Conservation (phyloP, 2,329 filamentous ascomycete genomes). For the Apiospora marii region DNA sequence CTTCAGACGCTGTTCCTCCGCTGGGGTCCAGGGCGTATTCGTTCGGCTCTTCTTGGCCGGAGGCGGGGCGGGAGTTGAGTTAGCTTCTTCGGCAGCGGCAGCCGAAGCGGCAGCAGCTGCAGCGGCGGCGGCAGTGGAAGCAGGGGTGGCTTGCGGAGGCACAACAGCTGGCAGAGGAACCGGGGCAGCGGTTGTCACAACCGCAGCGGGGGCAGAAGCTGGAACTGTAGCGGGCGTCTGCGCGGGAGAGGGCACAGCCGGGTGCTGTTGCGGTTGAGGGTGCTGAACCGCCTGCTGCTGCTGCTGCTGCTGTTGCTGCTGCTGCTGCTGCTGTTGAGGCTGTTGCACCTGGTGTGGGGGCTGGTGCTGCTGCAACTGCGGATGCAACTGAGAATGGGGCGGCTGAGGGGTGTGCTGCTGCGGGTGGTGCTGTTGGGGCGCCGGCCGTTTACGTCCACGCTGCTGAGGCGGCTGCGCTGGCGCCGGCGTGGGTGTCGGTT, state of each 20-base stretch:
- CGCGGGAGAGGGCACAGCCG: conserved; percentile 25
- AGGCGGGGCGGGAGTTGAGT: conserved; percentile 51
- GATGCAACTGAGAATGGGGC: conserved; percentile 37
- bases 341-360: conserved; percentile 35
- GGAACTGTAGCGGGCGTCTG: conserved; percentile 34
- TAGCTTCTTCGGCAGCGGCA: conserved; percentile 44
- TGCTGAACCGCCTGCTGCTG: conserved; percentile 28
- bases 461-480: conserved; percentile 41
- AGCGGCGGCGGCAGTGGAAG: conserved; percentile 16
- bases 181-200: conserved; percentile 36
- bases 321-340: conserved; percentile 36
- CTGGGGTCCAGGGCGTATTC: conserved; percentile 98
- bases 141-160: conserved; percentile 41
- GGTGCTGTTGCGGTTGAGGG: conserved; percentile 26
- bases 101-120: conserved; percentile 35
- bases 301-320: conserved; percentile 44
- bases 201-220: conserved; percentile 38
- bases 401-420: conserved; percentile 37
- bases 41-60: conserved; percentile 91
- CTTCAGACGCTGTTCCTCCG: conserved; percentile 91
- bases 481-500: conserved; percentile 45
- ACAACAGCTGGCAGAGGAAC: conserved; percentile 40
- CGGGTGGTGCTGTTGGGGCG: conserved; percentile 42
- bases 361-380: conserved; percentile 28
- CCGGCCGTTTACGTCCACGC: conserved; percentile 45